Percentiles rank a stretch among this genome's conserved stretches.
These are phyloP conservation scores for Rubroboletus pulcherrimus DNA, from an alignment of 768 basidiomycete genomes.

Conservation along the genomic window DNA sequence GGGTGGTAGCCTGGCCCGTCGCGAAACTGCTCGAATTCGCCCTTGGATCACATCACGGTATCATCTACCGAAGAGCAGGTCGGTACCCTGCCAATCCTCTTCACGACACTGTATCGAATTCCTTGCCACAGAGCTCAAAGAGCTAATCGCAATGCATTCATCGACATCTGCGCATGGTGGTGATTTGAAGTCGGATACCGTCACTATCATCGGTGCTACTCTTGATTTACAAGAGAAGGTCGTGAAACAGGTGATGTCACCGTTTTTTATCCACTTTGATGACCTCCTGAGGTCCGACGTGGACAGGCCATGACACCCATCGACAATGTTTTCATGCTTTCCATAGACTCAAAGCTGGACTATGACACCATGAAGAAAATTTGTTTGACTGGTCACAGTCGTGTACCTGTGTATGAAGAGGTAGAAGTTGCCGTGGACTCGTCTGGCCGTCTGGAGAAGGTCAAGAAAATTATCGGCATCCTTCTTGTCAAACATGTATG, in stretches of 20 bases:
- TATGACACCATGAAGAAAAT: constrained; percentile 75
- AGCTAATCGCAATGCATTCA: constrained; percentile 86
- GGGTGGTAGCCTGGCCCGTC: constrained; percentile 77
- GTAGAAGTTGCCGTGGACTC: constrained; percentile 52
- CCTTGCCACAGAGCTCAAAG: constrained; percentile 62
- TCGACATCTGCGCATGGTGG: constrained; percentile 71
- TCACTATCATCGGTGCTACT: constrained; percentile 85
- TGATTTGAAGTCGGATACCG: constrained; percentile 82
- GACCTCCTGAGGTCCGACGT: background rate
- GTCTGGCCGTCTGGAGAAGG: constrained; percentile 42
- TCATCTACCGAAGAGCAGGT: constrained; percentile 81
- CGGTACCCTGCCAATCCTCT: background rate
- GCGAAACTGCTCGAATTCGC: constrained; percentile 76
- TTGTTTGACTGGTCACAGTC: constrained; percentile 75
- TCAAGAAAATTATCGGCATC: constrained; percentile 83
- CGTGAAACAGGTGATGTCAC: constrained; percentile 50
- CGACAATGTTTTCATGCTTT: constrained; percentile 79
- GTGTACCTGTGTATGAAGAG: constrained; percentile 80
- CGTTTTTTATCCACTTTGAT: background rate
- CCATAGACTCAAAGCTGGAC: constrained; percentile 78
- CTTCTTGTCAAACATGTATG: constrained; percentile 76
- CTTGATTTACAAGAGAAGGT: constrained; percentile 88
- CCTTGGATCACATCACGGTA: constrained; percentile 83
- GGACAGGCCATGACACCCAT: constrained; percentile 78
- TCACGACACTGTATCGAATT: background rate